Evolutionary conservation across 179 eudicot species (phyloP), one percentile per base, ranked within the genome.

Genomic region (Patellifolia procumbens): DNA sequence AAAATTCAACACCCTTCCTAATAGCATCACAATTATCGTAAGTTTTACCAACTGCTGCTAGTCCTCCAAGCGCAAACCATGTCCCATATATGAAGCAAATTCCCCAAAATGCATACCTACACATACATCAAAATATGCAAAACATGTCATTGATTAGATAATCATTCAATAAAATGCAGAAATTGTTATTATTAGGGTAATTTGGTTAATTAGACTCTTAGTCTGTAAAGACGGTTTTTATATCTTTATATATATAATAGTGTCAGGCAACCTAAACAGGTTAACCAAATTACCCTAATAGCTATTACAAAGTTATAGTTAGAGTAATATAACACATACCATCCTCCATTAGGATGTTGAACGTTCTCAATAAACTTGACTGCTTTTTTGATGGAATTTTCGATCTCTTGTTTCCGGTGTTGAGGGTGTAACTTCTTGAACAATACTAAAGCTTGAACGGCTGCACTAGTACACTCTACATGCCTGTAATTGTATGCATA

Each of bases 391-490:
- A 89, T 73, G 20, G 65, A 83, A 67, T 20, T 74, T 1, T 89
- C 89, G 10, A 88, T 86, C 75, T 88, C 91, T 61, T 81, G 86
- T 67, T 56, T 77, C 26, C 85, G 61, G 53, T 87, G 88, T 4
- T 78, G 72, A 10, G 87, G 91, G 67, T 89, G 73, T 46, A 86
- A 49, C 61, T 76, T 78, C 58, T 81, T 84, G 73, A 89, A 88
- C 28, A 80, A 16, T 7, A 82, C 69, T 2, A 89, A 76, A 19
- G 91, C 88, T 58, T 84, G 86, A 37, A 89, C 83, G 62, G 83
- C 78, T 24, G 92, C 76, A 17, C 80, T 75, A 29, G 92, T 89
- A 80, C 89, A 86, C 70, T 88, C 95, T 2, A 90, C 88, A 74
- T 88, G 85, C 86, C 91, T 90, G 43, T n/a, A n/a, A 67, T 4